Evolutionary conservation across 2,329 filamentous ascomycete genomes (phyloP).

Genomic region (Colletotrichum cordylinicola): DNA sequence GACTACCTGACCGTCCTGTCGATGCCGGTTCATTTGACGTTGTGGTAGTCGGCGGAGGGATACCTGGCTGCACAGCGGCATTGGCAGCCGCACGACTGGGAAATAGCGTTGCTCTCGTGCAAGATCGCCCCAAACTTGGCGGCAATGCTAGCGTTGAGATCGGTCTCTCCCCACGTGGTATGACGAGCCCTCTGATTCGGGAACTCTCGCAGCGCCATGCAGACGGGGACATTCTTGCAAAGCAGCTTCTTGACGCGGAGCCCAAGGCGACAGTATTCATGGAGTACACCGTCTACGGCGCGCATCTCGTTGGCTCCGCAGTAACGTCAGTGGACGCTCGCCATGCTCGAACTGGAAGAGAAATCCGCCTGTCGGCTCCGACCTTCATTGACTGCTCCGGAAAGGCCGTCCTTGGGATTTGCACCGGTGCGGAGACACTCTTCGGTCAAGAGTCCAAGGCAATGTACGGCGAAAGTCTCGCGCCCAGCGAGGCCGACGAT

Average conservation of each 20-base stretch:
- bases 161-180: neutral
- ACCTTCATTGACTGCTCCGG: neutral
- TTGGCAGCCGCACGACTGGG: neutral
- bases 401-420: neutral
- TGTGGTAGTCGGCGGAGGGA: neutral
- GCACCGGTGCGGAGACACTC: neutral
- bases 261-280: neutral
- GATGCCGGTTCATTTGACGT: neutral
- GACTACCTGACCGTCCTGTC: neutral
- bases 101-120: neutral
- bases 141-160: neutral
- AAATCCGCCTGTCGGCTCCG: neutral
- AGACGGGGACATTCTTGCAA: neutral
- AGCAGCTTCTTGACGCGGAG: neutral
- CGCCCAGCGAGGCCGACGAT: neutral
- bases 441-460: neutral
- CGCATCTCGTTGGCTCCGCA: neutral
- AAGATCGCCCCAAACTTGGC: neutral
- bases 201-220: neutral
- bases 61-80: neutral
- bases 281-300: neutral
- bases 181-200: neutral
- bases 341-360: neutral
- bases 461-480: neutral
- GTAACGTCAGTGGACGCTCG: neutral